Base-by-base conservation (phyloP, 1,284 basidiomycete species). In the Ustilago sp. region DNA sequence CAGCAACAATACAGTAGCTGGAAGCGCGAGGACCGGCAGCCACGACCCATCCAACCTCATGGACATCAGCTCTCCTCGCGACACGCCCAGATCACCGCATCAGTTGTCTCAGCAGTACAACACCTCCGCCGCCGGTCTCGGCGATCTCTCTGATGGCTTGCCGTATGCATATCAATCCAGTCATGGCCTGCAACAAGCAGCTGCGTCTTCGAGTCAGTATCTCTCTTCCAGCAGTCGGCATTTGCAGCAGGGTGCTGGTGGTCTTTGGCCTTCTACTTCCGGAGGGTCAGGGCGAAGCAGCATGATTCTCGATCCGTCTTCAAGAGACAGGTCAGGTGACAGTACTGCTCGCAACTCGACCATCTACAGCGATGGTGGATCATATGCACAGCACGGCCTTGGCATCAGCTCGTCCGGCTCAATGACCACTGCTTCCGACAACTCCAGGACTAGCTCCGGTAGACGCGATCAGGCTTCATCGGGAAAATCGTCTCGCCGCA, bases 401-500 rank as follows among this genome's bases (percentile, higher is more conserved):
- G 74, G 69, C 35, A 68, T 77, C 48, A 63, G 74, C 48, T 59
- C 74, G 11, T 51, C 65, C 2, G 65, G 68, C 2, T 68, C 64
- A 19, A 71, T 71, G 74, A 76, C 68, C 17, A 73, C 75, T 15
- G 71, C 71, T 13, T 73, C 75, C 28, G 71, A 77, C 70, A 77
- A 69, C 43, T 73, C 74, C 28, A 68, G 72, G 38, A 72, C 74
- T 1, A 66, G 62, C 56, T 62, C 69, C 1, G 34, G 51, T 17
- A 47, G 56, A 15, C 66, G 65, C 43, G 59, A 68, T 47, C 35
- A 38, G 8, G 48, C 19, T 19, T 59, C 71, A 1, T 68, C 65
- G 2, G 59, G 52, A 17, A 68, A 68, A 32, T 56, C 68, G 2
- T 72, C 66, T 13, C 59, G 64, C n/a, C 67, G 67, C 51, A 64